Conservation (phyloP, 371 early-diverging fungal genomes). For the Syncephalis plumigaleata region DNA sequence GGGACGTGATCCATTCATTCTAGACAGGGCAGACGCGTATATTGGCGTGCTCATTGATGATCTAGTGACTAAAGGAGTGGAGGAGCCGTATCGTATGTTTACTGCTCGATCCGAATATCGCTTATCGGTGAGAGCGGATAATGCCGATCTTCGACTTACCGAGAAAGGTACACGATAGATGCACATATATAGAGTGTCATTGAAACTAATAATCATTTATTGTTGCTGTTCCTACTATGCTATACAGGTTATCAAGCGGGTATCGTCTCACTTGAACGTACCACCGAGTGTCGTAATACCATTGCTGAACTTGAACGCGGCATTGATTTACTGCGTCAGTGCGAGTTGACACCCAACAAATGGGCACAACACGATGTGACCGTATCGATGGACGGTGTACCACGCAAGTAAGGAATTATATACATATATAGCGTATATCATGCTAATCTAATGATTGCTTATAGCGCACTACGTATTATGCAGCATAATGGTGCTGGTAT, state of each 20-base stretch:
- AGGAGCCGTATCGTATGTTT: conserved; percentile 74
- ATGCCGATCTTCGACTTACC: conserved; percentile 65
- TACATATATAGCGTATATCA: conserved; percentile 33
- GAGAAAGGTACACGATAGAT: conserved; percentile 18
- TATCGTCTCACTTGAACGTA: conserved; percentile 25
- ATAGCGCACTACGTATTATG: conserved; percentile 33
- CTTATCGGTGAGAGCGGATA: conserved; percentile 54
- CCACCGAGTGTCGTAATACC: conserved; percentile 16
- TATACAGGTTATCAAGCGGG: conserved; percentile 26
- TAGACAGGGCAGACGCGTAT: conserved; percentile 67
- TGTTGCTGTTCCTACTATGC: conserved; percentile 33
- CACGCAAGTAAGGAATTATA: not conserved
- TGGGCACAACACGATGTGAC: conserved; percentile 29
- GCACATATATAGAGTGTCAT: not conserved
- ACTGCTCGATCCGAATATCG: conserved; percentile 76
- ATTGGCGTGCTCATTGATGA: conserved; percentile 79
- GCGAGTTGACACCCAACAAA: conserved; percentile 22
- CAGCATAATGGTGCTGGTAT: conserved; percentile 23
- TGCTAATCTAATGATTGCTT: conserved; percentile 10
- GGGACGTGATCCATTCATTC: conserved; percentile 31
- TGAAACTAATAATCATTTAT: conserved; percentile 4
- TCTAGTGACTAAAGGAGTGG: conserved; percentile 64
- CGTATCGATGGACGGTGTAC: conserved; percentile 24
- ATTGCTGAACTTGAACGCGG: conserved; percentile 18
- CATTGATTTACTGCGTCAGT: conserved; percentile 17